Evolutionary conservation across 805 yeast species (phyloP).

Genomic region (Cyberlindnera suaveolens): DNA sequence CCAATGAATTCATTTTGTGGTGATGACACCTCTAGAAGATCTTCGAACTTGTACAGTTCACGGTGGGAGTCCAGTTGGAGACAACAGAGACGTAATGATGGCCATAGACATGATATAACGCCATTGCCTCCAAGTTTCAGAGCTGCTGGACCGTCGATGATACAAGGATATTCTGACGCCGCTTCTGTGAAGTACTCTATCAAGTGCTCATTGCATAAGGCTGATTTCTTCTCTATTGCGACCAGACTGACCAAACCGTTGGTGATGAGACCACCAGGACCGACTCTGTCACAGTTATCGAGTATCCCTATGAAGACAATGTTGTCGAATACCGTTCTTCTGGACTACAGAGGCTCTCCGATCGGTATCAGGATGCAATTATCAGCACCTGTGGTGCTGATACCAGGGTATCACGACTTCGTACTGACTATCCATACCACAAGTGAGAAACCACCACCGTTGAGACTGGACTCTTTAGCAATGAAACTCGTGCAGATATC

Average conservation of each 20-base stretch:
- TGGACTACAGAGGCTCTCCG: no score
- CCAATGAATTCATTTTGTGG: constrained; percentile 28
- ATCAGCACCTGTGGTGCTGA: not conserved
- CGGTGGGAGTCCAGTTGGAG: constrained; percentile 11
- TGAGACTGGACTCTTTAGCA: not conserved
- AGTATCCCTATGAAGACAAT: not conserved
- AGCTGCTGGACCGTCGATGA: not conserved
- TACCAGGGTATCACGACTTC: not conserved
- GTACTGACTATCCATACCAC: not conserved
- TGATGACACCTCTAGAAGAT: constrained; percentile 4
- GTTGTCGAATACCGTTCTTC: not conserved
- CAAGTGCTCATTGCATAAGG: constrained; percentile 10
- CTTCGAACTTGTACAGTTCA: constrained; percentile 13
- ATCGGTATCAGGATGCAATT: no score
- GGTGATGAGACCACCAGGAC: constrained; percentile 7
- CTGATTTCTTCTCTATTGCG: constrained; percentile 7
- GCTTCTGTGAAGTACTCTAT: constrained; percentile 3
- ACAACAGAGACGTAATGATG: constrained; percentile 1
- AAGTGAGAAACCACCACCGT: not conserved
- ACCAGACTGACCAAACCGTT: constrained; percentile 5
- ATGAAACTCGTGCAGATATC: not conserved
- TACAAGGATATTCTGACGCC: not conserved
- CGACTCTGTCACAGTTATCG: constrained; percentile 1
- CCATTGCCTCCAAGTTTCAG: not conserved
- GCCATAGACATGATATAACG: not conserved